Evolutionary conservation across 2,329 filamentous ascomycete species (phyloP).

Genomic region (Purpureocillium lavendulum): DNA sequence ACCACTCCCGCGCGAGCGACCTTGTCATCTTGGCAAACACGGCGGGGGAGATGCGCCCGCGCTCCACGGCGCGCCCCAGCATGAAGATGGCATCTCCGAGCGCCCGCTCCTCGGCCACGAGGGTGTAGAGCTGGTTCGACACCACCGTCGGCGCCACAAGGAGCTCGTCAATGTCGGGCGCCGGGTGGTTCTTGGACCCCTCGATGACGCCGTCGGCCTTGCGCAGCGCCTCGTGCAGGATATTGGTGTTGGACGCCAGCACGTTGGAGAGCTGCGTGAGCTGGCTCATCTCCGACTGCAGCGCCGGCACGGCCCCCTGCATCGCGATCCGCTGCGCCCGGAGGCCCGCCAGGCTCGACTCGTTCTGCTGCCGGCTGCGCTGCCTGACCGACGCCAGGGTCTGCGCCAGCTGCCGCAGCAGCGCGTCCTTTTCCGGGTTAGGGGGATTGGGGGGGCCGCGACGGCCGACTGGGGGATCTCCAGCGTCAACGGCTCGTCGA

Average conservation of each 20-base stretch:
- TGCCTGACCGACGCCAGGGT: slow-evolving; percentile 62
- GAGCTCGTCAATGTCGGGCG: slow-evolving; percentile 79
- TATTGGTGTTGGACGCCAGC: slow-evolving; percentile 67
- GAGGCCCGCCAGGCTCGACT: slow-evolving; percentile 65
- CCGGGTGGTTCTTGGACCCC: slow-evolving; percentile 57
- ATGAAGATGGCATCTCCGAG: slow-evolving; percentile 83
- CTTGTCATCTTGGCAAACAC: slow-evolving; percentile 74
- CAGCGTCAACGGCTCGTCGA: slow-evolving; percentile 49
- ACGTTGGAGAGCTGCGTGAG: slow-evolving; percentile 63
- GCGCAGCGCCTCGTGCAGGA: slow-evolving; percentile 67
- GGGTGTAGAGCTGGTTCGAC: slow-evolving; percentile 81
- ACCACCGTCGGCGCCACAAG: slow-evolving; percentile 92
- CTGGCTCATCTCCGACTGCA: slow-evolving; percentile 67
- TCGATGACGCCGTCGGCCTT: slow-evolving; percentile 74
- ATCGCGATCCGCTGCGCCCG: slow-evolving; percentile 74
- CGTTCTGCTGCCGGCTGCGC: slow-evolving; percentile 62
- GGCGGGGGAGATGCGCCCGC: slow-evolving; percentile 60
- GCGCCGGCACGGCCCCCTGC: slow-evolving; percentile 54
- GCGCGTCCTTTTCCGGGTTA: slow-evolving; percentile 89
- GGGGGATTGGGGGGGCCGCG: slow-evolving; percentile 77
- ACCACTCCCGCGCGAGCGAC: slow-evolving; percentile 69
- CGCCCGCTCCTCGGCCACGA: slow-evolving; percentile 82
- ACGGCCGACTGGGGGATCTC: slow-evolving; percentile 38
- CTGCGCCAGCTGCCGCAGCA: slow-evolving; percentile 67
- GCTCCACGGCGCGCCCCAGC: slow-evolving; percentile 65